A percentile compares a stretch with the other conserved stretches of the same genome.
Conservation (phyloP, 139 green algal species). For the Raphidocelis subcapitata region DNA sequence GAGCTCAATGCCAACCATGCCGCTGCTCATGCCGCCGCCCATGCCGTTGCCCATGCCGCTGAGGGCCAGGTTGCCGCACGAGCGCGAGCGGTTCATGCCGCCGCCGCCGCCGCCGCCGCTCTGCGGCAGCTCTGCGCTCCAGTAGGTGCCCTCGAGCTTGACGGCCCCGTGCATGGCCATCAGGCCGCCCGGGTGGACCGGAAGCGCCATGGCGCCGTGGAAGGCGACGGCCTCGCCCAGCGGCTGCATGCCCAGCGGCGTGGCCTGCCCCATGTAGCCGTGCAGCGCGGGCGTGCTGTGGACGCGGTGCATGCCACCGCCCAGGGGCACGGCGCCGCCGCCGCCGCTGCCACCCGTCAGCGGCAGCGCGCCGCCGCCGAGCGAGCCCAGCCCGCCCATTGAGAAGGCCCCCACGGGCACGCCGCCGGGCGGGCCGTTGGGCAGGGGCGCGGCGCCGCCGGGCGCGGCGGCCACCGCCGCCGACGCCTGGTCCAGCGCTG, state of each 20-base stretch:
- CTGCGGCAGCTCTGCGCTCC: constrained; percentile 18
- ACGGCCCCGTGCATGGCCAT: background rate
- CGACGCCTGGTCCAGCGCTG: constrained; percentile 4
- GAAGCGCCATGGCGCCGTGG: too few relatives aligned
- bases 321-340: background rate
- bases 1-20: background rate
- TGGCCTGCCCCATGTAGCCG: background rate
- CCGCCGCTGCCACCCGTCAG: background rate
- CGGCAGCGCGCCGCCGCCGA: too few relatives aligned
- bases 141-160: constrained; percentile 26
- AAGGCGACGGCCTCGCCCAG: too few relatives aligned
- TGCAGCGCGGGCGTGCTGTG: background rate
- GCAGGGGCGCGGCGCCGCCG: too few relatives aligned
- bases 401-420: too few relatives aligned
- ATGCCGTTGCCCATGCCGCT: background rate
- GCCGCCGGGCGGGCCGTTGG: too few relatives aligned
- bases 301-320: background rate
- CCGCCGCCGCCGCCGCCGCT: too few relatives aligned
- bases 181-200: constrained; percentile 1
- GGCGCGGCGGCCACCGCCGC: background rate
- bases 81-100: constrained; percentile 1
- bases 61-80: constrained; percentile 24
- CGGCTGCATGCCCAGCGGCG: too few relatives aligned
- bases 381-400: too few relatives aligned
- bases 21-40: constrained; percentile 6